Evolutionary conservation across 2,329 filamentous ascomycete genomes (phyloP), one percentile per base, ranked within the genome.

Genomic region (Pseudodiploospora longispora): DNA sequence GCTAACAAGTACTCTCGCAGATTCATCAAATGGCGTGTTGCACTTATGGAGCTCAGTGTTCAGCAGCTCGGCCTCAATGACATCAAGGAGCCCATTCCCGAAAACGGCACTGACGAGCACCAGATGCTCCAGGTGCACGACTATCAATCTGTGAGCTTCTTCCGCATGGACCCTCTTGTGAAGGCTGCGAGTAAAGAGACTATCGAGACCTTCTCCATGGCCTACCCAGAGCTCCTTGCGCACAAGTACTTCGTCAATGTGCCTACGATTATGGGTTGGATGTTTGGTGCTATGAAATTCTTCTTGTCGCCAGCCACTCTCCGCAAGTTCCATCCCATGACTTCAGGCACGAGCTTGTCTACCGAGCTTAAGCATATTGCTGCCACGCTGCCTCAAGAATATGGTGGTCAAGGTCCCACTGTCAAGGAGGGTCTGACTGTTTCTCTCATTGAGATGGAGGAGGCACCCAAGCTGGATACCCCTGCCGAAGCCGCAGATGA

Each of bases 171-270:
- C 45, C 77, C 85, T 1, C 72, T 76, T 46, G 82, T 93, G 65
- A 89, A 86, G 64, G 74, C 80, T 4, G 85, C 87, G 10, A 85
- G 80, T 51, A 82, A 80, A 58, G 81, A 90, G 68, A 90, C 87
- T 38, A 94, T 96, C 62, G 76, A 85, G 49, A 74, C 85, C 41
- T 88, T 96, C 62, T 78, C 82, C 41, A 81, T 78, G 53, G 85
- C 86, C 53, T 96, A 96, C 68, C 90, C 91, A 0, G 91, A 96
- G 70, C 80, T 95, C 7, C 75, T 96, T 27, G 49, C 59, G 6
- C 71, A 91, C 69, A 96, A 96, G 72, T 96, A 90, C 75, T 96
- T 96, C 61, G 85, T 96, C 68, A 96, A 96, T 58, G 87, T 96
- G 5, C 91, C 91, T 0, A 67, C 82, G 44, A 74, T 96, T 57